Evolutionary conservation across 495 filamentous ascomycete genomes (phyloP).

Genomic region (Glonium stellatum): DNA sequence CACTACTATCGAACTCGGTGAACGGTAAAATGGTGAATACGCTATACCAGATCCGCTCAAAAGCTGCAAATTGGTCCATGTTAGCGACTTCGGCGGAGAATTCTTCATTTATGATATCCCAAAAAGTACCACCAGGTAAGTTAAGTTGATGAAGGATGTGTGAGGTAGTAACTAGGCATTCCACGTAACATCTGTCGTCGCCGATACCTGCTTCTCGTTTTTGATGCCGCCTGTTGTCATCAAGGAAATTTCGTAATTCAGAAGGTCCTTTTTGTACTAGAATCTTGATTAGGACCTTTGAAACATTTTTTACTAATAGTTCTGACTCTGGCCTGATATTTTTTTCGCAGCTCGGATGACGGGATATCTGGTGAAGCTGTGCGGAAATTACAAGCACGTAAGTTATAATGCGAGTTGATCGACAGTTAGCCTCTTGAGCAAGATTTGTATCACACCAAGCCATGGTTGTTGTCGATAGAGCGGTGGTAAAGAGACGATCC

Average conservation of each 20-base stretch:
- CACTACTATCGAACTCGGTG: constrained; percentile 63
- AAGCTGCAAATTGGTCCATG: constrained; percentile 44
- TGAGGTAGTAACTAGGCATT: constrained; percentile 61
- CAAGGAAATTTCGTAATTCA: constrained; percentile 52
- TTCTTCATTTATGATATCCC: constrained; percentile 48
- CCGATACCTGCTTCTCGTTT: constrained; percentile 61
- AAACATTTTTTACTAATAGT: constrained; percentile 8
- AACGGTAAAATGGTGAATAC: constrained; percentile 70
- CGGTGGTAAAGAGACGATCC: neutral
- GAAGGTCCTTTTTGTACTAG: constrained; percentile 13
- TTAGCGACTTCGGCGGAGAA: constrained; percentile 34
- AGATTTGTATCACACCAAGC: neutral
- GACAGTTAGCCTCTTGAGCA: neutral
- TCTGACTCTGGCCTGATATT: neutral
- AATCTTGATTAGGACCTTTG: constrained; percentile 10
- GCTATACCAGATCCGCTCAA: constrained; percentile 69
- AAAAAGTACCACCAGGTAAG: constrained; percentile 48
- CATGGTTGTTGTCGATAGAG: neutral
- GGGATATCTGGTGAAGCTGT: constrained; percentile 21
- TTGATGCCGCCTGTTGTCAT: constrained; percentile 48
- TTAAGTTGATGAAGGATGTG: constrained; percentile 48
- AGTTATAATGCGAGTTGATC: constrained; percentile 9
- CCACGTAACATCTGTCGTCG: constrained; percentile 48
- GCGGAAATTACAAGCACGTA: constrained; percentile 26
- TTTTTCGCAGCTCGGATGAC: constrained; percentile 20